A percentile compares a stretch with the other conserved stretches of the same genome.
Conservation (phyloP, 2,329 filamentous ascomycete species). For the Blastomyces percursus region DNA sequence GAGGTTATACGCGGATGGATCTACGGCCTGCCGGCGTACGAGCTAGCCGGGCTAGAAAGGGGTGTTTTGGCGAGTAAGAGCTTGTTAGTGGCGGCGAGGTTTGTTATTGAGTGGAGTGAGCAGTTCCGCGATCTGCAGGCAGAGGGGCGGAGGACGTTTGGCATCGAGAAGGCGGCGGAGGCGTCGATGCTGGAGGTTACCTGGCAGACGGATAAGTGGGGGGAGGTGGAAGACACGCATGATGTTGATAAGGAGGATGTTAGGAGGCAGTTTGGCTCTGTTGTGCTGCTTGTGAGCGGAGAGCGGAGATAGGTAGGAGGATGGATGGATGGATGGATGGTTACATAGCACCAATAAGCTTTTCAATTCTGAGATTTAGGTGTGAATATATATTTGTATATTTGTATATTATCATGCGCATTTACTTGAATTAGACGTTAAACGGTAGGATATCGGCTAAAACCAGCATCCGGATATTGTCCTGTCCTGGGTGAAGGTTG, state of each 20-base stretch:
- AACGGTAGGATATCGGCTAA: not conserved
- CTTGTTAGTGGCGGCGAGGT: slow-evolving; percentile 60
- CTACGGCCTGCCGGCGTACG: slow-evolving; percentile 58
- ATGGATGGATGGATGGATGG: not conserved
- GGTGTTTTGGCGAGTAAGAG: slow-evolving; percentile 80
- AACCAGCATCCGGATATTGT: too few relatives aligned
- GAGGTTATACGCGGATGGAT: slow-evolving; percentile 73
- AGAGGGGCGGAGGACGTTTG: slow-evolving; percentile 45
- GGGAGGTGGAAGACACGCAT: slow-evolving; percentile 95
- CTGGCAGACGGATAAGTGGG: slow-evolving; percentile 87
- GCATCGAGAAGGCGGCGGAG: slow-evolving; percentile 69
- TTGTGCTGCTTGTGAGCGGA: slow-evolving; percentile 67
- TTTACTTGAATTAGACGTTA: not conserved
- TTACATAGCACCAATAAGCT: too few relatives aligned
- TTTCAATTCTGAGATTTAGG: not conserved
- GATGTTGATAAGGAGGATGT: slow-evolving; percentile 92
- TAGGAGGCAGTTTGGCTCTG: slow-evolving; percentile 75
- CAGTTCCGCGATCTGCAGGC: slow-evolving; percentile 47
- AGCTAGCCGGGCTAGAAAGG: slow-evolving; percentile 77
- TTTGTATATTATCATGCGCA: not conserved
- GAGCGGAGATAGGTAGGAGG: slow-evolving; percentile 20
- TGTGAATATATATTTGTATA: not conserved
- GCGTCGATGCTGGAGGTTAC: slow-evolving; percentile 73
- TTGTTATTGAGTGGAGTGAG: slow-evolving; percentile 81
- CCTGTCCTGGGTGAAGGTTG: too few relatives aligned